Evolutionary conservation across 192 early-diverging fungal genomes (phyloP), one percentile per base, ranked within the genome.

Genomic region (Pilaira anomala): DNA sequence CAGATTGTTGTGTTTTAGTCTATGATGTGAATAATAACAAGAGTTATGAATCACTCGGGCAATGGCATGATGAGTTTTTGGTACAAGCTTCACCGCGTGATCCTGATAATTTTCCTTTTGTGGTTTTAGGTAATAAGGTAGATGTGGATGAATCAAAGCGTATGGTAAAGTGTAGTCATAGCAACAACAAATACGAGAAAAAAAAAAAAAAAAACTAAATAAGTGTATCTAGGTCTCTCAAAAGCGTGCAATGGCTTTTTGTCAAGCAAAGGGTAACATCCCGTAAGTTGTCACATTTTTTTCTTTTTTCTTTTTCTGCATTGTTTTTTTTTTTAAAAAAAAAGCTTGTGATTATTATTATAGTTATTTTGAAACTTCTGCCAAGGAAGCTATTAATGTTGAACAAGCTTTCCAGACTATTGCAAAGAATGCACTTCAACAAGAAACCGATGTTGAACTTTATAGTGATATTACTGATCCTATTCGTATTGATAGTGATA

Each of bases 101-200:
- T 63, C 93, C 96, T 7, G 96, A 99, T 68, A 95, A 90, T 82
- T 99, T 99, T 76, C 97, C 97, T 40, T 99, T 99, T 81, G 93
- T 99, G 51, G 93, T 99, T 14, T 78, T 99, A n/a, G 97, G 96
- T 52, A 99, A 99, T 82, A 99, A 99, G 83, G 85, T 99, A 49
- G 97, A 99, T 74, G 77, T 99, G 73, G 97, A 98, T 69, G 95
- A 98, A 68, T 83, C 83, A 36, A 91, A 90, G 76, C 75, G 94
- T 60, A 88, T 91, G 87, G 93, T 93, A 79, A 26, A 73, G 24
- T n/a, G 25, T 66, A n/a, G n/a, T n/a, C n/a, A n/a, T n/a, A n/a
- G n/a, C n/a, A n/a, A n/a, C n/a, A n/a, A n/a, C n/a, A n/a, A n/a
- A n/a, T n/a, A n/a, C n/a, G n/a, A n/a, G n/a, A n/a, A n/a, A n/a